Conservation (phyloP, 768 basidiomycete species). For the Mycena chlorophos region DNA sequence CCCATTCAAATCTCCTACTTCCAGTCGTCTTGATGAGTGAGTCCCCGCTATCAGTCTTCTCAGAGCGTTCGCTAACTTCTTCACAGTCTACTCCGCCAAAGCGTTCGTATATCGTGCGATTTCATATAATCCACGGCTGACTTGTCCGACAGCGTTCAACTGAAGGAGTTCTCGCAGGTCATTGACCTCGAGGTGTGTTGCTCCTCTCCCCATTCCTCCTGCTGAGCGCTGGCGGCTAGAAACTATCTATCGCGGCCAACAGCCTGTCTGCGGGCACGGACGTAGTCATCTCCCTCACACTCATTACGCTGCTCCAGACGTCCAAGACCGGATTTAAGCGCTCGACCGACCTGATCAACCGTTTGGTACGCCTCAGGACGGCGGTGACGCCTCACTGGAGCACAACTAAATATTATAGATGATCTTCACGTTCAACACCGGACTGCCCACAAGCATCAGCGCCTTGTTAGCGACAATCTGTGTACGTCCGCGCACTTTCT, state of each 20-base stretch:
- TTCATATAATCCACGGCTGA: neutral
- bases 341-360: conserved; percentile 18
- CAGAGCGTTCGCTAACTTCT: neutral
- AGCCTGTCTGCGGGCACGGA: conserved; percentile 9
- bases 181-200: conserved; percentile 9
- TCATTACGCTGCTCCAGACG: conserved; percentile 8
- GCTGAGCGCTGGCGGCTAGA: conserved; percentile 2
- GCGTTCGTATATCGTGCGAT: conserved; percentile 1
- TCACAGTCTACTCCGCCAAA: conserved; percentile 15
- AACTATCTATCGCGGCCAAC: conserved; percentile 10
- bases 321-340: conserved; percentile 18
- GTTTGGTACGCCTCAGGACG: conserved; percentile 11
- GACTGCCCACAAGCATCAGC: conserved; percentile 12
- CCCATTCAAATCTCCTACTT: neutral
- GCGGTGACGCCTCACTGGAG: neutral
- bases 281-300: conserved; percentile 9
- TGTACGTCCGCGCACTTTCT: conserved; percentile 2
- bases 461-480: conserved; percentile 12
- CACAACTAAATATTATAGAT: neutral
- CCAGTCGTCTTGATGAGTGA: conserved; percentile 3
- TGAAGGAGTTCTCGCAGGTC: neutral
- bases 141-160: conserved; percentile 4
- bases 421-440: neutral
- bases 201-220: neutral
- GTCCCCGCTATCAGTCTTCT: neutral